Evolutionary conservation across 805 yeast species (phyloP).

Genomic region (Yarrowia bubula): DNA sequence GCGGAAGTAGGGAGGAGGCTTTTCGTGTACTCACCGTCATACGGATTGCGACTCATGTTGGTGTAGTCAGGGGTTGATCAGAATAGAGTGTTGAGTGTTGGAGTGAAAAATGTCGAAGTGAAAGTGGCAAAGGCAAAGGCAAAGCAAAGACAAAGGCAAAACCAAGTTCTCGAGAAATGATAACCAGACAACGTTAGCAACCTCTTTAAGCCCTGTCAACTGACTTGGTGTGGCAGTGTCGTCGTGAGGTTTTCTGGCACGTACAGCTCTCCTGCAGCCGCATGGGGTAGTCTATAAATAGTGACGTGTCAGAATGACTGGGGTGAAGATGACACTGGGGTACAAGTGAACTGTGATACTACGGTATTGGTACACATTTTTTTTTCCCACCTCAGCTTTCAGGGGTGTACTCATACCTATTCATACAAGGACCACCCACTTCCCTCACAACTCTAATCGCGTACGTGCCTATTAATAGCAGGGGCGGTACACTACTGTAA

Average conservation of each 20-base stretch:
- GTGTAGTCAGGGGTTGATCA: neutral
- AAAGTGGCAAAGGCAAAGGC: neutral
- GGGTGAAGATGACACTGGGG: neutral
- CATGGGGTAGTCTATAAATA: constrained; percentile 8
- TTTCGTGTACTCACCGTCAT: constrained; percentile 24
- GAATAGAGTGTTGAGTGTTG: no score
- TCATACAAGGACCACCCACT: no score
- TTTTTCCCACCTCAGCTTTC: no score
- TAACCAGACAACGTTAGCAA: neutral
- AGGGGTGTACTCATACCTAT: no score
- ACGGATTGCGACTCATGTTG: constrained; percentile 25
- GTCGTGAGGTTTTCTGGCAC: constrained; percentile 1
- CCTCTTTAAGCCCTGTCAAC: neutral
- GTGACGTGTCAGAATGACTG: constrained; percentile 9
- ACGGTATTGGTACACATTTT: no score
- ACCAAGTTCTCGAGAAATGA: neutral
- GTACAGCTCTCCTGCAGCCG: constrained; percentile 20
- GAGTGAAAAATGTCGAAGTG: neutral
- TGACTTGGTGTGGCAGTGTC: constrained; percentile 22
- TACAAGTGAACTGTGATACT: neutral
- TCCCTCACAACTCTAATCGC: neutral
- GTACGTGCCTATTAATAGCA: constrained; percentile 9
- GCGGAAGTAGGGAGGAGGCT: no score
- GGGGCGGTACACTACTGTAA: constrained; percentile 10
- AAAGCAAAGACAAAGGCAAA: no score